Base-by-base conservation (phyloP, 108 stramenopile genomes). In the Mediolabrus comicus region DNA sequence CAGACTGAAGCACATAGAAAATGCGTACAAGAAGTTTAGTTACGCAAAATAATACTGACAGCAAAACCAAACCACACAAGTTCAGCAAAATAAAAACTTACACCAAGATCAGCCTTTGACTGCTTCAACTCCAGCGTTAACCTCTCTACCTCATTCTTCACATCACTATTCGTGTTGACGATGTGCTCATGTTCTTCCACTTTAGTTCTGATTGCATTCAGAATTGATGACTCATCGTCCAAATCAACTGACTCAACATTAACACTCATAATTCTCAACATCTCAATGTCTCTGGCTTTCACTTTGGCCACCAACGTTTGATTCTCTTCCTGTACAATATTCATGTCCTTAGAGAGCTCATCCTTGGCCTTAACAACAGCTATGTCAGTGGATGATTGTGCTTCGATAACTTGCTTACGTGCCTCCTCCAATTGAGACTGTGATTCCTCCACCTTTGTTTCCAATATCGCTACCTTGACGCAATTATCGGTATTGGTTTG, bases 51-150 rank as follows among this genome's bases (percentile, higher is more conserved):
- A 49, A 71, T 51, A 49, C 43, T 49, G 46, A 7, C 6, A 24
- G n/a, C 46, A 22, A 49, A n/a, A 3, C 0, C 22, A 22, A 49
- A 17, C 8, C 9, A 49, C 46, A 8, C n/a, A n/a, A n/a, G n/a
- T n/a, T n/a, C n/a, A n/a, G n/a, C n/a, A 22, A 5, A 24, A 49
- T 22, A 49, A 6, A 12, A 28, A 49, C 69, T 52, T 49, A 62
- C 30, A 10, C 30, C 34, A 62, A 71, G 51, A 30, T 71, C 69
- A 33, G 52, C 17, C 60, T 63, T 62, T n/a, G 63, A 33, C 24
- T 41, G 49, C 60, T 62, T 34, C 28, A 62, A 62, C 22, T 71
- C 69, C 31, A 8, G 31, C 34, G 29, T 63, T 4, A 25, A 12
- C 16, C 28, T 41, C 39, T 62, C 43, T 8, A 53, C 19, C 2